Evolutionary conservation across 2,329 filamentous ascomycete genomes (phyloP), one percentile per base, ranked within the genome.

Genomic region (Rosellinia necatrix): DNA sequence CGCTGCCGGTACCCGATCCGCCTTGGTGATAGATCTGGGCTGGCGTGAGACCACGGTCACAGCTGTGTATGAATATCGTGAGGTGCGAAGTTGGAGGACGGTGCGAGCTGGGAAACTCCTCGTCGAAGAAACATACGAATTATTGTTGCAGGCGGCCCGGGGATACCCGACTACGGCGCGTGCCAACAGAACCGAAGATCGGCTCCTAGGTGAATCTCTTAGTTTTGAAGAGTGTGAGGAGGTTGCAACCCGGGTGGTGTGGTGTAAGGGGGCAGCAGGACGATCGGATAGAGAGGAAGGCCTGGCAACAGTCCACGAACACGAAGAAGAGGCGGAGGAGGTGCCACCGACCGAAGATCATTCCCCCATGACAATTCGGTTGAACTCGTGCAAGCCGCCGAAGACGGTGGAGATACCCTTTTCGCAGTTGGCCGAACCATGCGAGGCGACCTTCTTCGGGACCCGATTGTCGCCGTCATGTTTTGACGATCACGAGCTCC

Each of bases 31-130:
- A 32, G 92, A 99, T 68, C 81, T 99, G 58, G 94, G 93, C 38
- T 99, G 94, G 94, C 82, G 86, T 37, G 94, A 97, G 72, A 96
- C 92, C 0, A 82, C 88, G 0, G 84, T 96, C 19, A 96, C 91
- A 0, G 89, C 87, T 5, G 81, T 97, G 6, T 97, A 92, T 69
- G 94, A 99, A 74, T 96, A 92, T 71, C 87, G 90, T 50, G 92
- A 96, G 70, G 84, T 96, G 1, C 79, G 81, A 13, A 85, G 84
- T 50, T 83, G 80, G 53, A 82, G 90, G 50, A 93, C 84, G 34
- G 79, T 90, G 12, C 81, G 94, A 62, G 92, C 85, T 29, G 91
- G 88, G 56, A 92, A 87, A 67, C 72, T 82, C 54, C 75, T 97
- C 17, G 82, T 88, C 38, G 80, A 88, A 64, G 82, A 87, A 53